A percentile compares a stretch with the other conserved stretches of the same genome.
Conservation (phyloP, 108 stramenopile genomes). For the Chaetoceros tenuissimus region DNA sequence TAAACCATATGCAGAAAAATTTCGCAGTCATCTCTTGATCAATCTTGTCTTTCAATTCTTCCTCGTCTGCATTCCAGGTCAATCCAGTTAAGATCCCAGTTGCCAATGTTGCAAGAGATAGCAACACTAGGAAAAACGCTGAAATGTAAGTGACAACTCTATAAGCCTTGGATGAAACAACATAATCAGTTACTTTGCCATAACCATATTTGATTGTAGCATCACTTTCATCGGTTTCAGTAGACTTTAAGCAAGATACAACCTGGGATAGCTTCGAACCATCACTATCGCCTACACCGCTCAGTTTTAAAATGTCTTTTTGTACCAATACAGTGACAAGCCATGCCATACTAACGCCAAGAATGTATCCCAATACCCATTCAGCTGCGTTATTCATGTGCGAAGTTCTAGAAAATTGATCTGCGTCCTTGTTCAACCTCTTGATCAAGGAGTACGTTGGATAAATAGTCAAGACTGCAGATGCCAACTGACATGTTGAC, state of each 20-base stretch:
- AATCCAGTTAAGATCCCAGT: background rate
- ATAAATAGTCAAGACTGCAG: conserved; percentile 2
- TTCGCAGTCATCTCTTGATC: conserved; percentile 28
- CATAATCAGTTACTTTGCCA: background rate
- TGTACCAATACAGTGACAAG: conserved; percentile 2
- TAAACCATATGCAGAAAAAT: conserved; percentile 26
- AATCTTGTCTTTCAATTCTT: conserved; percentile 9
- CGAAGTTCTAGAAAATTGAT: background rate
- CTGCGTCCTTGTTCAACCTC: background rate
- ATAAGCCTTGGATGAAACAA: background rate
- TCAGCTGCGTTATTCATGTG: conserved; percentile 3
- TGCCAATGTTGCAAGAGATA: background rate
- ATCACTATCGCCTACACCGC: background rate
- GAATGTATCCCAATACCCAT: background rate
- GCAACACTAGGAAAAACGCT: background rate
- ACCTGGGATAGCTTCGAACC: background rate
- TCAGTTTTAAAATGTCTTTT: background rate
- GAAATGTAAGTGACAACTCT: background rate
- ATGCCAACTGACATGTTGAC: background rate
- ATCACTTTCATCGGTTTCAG: background rate
- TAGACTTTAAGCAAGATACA: background rate
- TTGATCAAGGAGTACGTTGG: conserved; percentile 2
- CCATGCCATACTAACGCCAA: background rate
- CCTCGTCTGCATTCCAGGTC: background rate
- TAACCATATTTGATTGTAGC: background rate